These are phyloP conservation scores for Phytomonas francai DNA, from an alignment of 208 protist species.

Conservation along the genomic window DNA sequence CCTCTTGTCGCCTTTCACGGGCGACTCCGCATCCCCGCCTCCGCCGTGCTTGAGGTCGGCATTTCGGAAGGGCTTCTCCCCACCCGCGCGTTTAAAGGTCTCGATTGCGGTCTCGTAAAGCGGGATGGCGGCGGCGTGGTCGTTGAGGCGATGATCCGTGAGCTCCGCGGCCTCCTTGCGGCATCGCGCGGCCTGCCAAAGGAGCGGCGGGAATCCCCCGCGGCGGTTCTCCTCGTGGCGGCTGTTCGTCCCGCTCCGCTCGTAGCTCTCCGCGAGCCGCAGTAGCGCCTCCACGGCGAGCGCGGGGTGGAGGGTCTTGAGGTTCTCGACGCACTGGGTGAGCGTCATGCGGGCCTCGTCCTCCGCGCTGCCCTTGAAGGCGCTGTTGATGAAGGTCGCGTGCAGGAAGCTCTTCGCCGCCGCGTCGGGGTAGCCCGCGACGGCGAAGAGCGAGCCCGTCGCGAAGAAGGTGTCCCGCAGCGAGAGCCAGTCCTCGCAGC, in stretches of 20 bases:
- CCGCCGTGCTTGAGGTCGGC: too few relatives aligned
- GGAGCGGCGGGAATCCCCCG: conserved; percentile 12
- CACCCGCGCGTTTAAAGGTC: too few relatives aligned
- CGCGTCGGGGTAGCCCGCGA: conserved; percentile 25
- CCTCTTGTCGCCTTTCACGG: too few relatives aligned
- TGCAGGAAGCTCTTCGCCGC: conserved; percentile 51
- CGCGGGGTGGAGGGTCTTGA: conserved; percentile 41
- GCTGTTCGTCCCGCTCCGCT: not conserved
- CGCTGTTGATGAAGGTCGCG: conserved; percentile 62
- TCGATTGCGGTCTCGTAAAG: too few relatives aligned
- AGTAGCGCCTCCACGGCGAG: conserved; percentile 49
- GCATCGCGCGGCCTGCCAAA: conserved; percentile 63
- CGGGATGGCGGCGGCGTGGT: too few relatives aligned
- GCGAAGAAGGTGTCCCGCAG: conserved; percentile 60
- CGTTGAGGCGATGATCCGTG: conserved; percentile 20
- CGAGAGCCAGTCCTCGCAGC: conserved; percentile 51
- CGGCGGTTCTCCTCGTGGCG: too few relatives aligned
- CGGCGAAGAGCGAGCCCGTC: conserved; percentile 54
- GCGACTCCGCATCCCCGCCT: too few relatives aligned
- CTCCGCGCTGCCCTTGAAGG: conserved; percentile 38
- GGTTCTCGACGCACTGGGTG: conserved; percentile 38
- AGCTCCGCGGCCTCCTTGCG: conserved; percentile 50
- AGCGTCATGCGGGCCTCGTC: conserved; percentile 39
- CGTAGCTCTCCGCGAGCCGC: conserved; percentile 31
- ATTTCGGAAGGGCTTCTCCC: too few relatives aligned